A percentile compares a stretch with the other conserved stretches of the same genome.
Evolutionary conservation across 441 rosid genomes (phyloP).

Genomic region (Raphanus hybrid): DNA sequence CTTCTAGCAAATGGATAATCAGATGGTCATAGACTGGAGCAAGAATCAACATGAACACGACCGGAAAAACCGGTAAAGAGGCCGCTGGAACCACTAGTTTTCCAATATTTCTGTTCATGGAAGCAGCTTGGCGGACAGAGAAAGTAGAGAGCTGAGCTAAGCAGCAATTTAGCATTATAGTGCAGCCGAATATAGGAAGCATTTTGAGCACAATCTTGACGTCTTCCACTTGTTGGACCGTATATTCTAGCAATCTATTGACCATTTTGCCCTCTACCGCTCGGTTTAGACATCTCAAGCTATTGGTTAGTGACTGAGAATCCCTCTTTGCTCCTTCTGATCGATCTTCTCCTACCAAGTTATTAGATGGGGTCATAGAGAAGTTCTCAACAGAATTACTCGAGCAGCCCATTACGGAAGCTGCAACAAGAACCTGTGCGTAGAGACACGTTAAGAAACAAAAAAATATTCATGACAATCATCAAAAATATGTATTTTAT

Average conservation of each 20-base stretch:
- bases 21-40: conserved; percentile 84
- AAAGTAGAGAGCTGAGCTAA: conserved; percentile 88
- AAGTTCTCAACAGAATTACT: conserved; percentile 63
- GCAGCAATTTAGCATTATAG: conserved; percentile 90
- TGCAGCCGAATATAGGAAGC: conserved; percentile 85
- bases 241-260: conserved; percentile 56
- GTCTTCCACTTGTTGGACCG: conserved; percentile 74
- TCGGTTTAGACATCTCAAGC: conserved; percentile 62
- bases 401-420: conserved; percentile 46
- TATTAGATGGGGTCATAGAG: conserved; percentile 52
- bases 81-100: conserved; percentile 78
- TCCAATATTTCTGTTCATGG: conserved; percentile 78
- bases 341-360: conserved; percentile 21
- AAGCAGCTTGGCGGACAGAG: conserved; percentile 79
- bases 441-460: conserved; percentile 2
- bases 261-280: conserved; percentile 56
- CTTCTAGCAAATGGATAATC: conserved; percentile 68
- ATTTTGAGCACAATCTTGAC: conserved; percentile 75
- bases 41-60: conserved; percentile 75
- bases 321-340: conserved; percentile 32
- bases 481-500: no score
- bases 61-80: conserved; percentile 80
- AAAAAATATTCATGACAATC: background rate
- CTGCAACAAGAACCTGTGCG: conserved; percentile 72
- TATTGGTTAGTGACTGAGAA: conserved; percentile 38